These are phyloP conservation scores for Thelonectria olida DNA, from an alignment of 2,329 filamentous ascomycete genomes.

Conservation along the genomic window DNA sequence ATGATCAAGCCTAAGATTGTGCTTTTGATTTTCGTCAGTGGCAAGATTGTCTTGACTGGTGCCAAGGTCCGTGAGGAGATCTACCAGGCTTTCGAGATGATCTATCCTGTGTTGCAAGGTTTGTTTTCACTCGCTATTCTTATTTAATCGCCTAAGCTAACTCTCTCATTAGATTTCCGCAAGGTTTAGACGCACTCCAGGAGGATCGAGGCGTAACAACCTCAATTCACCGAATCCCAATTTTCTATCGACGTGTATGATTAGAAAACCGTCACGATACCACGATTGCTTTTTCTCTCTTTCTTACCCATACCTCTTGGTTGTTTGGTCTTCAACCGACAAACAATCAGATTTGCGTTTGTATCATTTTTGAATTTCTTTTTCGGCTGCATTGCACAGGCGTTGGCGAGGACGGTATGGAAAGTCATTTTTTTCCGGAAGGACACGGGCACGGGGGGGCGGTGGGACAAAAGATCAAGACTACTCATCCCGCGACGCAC, in stretches of 20 bases:
- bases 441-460: conserved; percentile 45
- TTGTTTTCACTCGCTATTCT: conserved; percentile 42
- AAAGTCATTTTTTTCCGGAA: conserved; percentile 41
- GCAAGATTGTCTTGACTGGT: conserved; percentile 97
- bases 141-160: conserved; percentile 10
- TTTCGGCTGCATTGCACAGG: conserved; percentile 64
- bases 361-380: conserved; percentile 50
- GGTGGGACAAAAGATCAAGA: conserved; percentile 47
- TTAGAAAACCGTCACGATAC: conserved; percentile 57
- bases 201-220: conserved; percentile 12
- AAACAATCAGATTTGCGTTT: conserved; percentile 36
- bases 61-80: conserved; percentile 99
- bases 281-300: conserved; percentile 51
- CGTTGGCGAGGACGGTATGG: conserved; percentile 56
- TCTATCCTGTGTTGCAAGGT: conserved; percentile 95
- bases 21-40: conserved; percentile 95
- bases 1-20: conserved; percentile 99
- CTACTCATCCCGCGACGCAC: conserved; percentile 49
- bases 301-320: conserved; percentile 24
- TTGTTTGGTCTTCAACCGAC: conserved; percentile 32
- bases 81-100: conserved; percentile 95
- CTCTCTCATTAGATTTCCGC: conserved; percentile 58
- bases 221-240: conserved; percentile 22
- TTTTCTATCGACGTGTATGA: conserved; percentile 50
- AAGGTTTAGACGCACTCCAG: conserved; percentile 56